A percentile compares a stretch with the other conserved stretches of the same genome.
Evolutionary conservation across 1,284 basidiomycete species (phyloP).

Genomic region (Lentinus polychrous): DNA sequence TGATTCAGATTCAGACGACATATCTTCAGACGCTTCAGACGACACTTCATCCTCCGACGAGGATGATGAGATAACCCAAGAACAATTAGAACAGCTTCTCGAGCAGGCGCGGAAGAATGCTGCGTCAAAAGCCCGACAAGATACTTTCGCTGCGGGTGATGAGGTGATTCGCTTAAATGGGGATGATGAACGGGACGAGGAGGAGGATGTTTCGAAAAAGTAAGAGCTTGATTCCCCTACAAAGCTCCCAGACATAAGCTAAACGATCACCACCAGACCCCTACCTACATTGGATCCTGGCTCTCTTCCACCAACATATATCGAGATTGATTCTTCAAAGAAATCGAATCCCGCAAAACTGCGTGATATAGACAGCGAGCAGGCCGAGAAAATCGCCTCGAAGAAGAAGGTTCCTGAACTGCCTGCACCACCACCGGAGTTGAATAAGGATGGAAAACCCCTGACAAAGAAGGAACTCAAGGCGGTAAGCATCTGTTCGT

Average conservation of each 20-base stretch:
- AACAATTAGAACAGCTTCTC: conserved; percentile 59
- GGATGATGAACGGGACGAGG: conserved; percentile 19
- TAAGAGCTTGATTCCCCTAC: conserved; percentile 5
- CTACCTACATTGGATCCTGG: conserved; percentile 64
- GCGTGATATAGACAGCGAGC: conserved; percentile 56
- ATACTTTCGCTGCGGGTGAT: conserved; percentile 20
- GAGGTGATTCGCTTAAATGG: conserved; percentile 29
- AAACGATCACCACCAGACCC: conserved; percentile 33
- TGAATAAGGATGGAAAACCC: conserved; percentile 50
- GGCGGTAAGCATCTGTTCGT: conserved; percentile 36
- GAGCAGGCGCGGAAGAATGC: conserved; percentile 52
- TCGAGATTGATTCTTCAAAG: conserved; percentile 39
- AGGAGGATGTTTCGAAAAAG: conserved; percentile 9
- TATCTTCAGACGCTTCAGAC: conserved; percentile 24
- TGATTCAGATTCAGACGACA: conserved; percentile 23
- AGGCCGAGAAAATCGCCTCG: conserved; percentile 39
- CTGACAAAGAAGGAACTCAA: conserved; percentile 66
- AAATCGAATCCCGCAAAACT: conserved; percentile 39
- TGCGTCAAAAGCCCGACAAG: conserved; percentile 15
- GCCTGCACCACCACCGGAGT: conserved; percentile 49
- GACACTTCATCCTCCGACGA: conserved; percentile 20
- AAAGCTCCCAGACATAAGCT: background rate
- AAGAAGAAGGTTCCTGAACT: conserved; percentile 42
- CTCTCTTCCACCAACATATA: conserved; percentile 52
- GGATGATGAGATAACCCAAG: conserved; percentile 41